Evolutionary conservation across 202 grass and related monocot genomes (phyloP).

Genomic region (Zoysia matrella): DNA sequence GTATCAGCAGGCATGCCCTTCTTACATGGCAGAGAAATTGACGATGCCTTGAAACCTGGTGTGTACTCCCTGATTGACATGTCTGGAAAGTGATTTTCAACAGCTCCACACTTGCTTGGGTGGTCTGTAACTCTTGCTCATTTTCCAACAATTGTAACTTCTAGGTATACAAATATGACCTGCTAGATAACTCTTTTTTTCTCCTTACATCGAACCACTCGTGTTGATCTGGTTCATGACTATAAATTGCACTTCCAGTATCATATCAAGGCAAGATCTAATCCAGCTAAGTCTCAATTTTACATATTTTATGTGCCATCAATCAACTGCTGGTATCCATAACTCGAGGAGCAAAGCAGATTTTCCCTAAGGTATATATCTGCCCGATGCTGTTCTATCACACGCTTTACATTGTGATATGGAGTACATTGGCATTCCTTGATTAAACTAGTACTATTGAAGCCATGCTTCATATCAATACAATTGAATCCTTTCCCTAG

Average conservation of each 20-base stretch:
- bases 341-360: conserved; percentile 24
- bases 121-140: conserved; percentile 54
- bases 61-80: conserved; percentile 94
- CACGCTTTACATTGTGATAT: conserved; percentile 23
- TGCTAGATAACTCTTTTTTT: conserved; percentile 10
- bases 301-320: background rate
- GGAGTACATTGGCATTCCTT: conserved; percentile 11
- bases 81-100: conserved; percentile 86
- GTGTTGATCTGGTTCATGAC: conserved; percentile 71
- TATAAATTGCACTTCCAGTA: conserved; percentile 93
- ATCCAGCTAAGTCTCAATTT: conserved; percentile 15
- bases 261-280: conserved; percentile 75
- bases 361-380: conserved; percentile 11
- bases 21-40: conserved; percentile 70
- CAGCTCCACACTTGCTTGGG: conserved; percentile 91
- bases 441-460: conserved; percentile 1
- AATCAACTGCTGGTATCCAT: conserved; percentile 23
- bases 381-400: background rate
- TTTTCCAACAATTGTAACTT: background rate
- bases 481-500: conserved; percentile 10
- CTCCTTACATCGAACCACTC: conserved; percentile 64
- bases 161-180: conserved; percentile 37
- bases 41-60: conserved; percentile 85
- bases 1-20: conserved; percentile 7
- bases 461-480: background rate